A percentile compares a stretch with the other conserved stretches of the same genome.
Evolutionary conservation across 2,329 filamentous ascomycete species (phyloP).

Genomic region (Phialophora expanda): DNA sequence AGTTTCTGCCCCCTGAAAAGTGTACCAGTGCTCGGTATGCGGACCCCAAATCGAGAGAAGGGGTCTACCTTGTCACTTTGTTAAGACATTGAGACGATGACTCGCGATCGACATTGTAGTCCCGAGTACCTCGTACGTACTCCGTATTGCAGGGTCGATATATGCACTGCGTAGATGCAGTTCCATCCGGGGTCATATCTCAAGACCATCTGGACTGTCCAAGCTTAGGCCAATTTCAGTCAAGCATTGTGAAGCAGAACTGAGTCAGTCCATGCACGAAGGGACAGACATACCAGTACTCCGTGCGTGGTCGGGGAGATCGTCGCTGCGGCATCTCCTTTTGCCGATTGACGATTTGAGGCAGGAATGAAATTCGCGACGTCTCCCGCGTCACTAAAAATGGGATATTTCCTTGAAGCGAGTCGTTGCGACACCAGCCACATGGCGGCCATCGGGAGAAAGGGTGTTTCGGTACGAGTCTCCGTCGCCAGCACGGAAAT

Average conservation of each 20-base stretch:
- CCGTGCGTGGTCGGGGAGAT: neutral
- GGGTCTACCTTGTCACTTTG: neutral
- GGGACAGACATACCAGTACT: neutral
- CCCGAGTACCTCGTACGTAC: no score
- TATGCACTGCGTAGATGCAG: neutral
- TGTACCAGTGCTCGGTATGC: neutral
- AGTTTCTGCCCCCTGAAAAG: conserved; percentile 6
- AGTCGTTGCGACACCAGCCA: neutral
- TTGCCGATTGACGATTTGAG: neutral
- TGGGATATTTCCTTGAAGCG: conserved; percentile 1
- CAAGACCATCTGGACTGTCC: neutral
- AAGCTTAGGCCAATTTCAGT: neutral
- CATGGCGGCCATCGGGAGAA: neutral
- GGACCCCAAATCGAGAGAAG: neutral
- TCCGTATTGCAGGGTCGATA: neutral
- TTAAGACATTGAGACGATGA: neutral
- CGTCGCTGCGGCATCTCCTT: neutral
- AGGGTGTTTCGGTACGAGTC: neutral
- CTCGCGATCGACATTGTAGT: neutral
- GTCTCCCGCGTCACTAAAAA: neutral
- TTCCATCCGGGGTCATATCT: neutral
- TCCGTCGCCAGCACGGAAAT: conserved; percentile 5
- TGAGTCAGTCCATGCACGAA: conserved; percentile 2
- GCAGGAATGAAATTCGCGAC: neutral
- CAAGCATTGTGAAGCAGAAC: neutral